Base-by-base conservation (phyloP, 768 basidiomycete species). In the Lanmaoa rubissima region DNA sequence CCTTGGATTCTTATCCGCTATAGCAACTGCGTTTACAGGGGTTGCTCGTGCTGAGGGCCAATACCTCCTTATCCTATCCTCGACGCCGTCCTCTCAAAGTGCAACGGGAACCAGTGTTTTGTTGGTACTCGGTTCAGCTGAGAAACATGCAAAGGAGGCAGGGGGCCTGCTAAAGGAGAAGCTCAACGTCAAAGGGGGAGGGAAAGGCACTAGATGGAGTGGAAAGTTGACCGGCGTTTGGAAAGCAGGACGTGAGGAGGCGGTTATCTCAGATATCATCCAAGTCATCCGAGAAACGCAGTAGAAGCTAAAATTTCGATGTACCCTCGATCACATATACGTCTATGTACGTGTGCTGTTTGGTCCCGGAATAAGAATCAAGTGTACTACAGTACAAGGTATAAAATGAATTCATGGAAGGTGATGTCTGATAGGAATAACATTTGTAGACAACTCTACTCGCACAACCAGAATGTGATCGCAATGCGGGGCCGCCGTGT, bases 181-280 rank as follows among this genome's bases (percentile, higher is more conserved):
- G 60, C 73, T 88, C 31, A 75, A 76, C 10, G 76, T 88, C 46
- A 92, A 86, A 73, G 91, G 91, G 8, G 91, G 91, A 12, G 89
- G 90, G 5, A 90, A 87, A 65, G 90, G 88, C 2, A 61, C 74
- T 17, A 82, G 80, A 62, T 92, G 90, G 86, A 90, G 89, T 58
- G 90, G 90, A 11, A 87, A 91, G 68, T 80, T 78, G 53, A 76
- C 69, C 8, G 89, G 89, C 0, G 69, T 69, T 39, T 69, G 69
- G 67, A 71, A 59, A 46, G 50, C 47, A 32, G 55, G 67, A 28
- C 61, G 67, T 8, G 69, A 68, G 51, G 61, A 59, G 9, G 41
- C 43, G 5, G 31, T 51, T 19, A 51, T 69, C 34, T 61, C 61
- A 36, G 67, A 60, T 39, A 51, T 57, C 53, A 60, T 69, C 43